Conservation (phyloP, 371 early-diverging fungal genomes). For the Dichotomocladium elegans region DNA sequence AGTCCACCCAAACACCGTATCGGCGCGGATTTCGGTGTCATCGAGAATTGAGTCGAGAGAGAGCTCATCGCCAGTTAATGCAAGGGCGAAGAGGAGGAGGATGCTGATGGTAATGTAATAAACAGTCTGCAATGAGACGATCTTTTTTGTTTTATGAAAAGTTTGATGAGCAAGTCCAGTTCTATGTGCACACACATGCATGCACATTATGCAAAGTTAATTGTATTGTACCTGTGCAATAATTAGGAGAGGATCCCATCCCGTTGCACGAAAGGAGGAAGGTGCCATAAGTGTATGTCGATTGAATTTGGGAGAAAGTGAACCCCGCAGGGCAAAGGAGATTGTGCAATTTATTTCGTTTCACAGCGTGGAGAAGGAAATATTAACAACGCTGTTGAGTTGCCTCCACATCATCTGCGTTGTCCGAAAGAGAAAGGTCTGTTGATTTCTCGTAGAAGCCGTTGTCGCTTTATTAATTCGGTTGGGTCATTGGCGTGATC, state of each 20-base stretch:
- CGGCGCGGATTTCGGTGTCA: slow-evolving; percentile 59
- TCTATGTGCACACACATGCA: not conserved
- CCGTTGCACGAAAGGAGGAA: slow-evolving; percentile 40
- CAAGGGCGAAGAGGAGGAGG: slow-evolving; percentile 49
- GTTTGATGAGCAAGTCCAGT: not conserved
- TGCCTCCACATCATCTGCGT: too few relatives aligned
- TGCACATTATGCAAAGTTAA: not conserved
- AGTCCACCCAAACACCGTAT: slow-evolving; percentile 74
- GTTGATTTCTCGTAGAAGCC: too few relatives aligned
- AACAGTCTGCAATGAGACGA: slow-evolving; percentile 56
- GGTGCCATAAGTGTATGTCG: too few relatives aligned
- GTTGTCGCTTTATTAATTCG: too few relatives aligned
- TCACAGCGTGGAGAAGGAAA: too few relatives aligned
- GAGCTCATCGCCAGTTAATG: slow-evolving; percentile 59
- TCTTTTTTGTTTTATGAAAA: slow-evolving; percentile 21
- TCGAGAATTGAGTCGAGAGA: slow-evolving; percentile 67
- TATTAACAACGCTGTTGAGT: too few relatives aligned
- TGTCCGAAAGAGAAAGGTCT: too few relatives aligned
- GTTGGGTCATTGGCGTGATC: too few relatives aligned
- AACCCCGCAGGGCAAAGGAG: too few relatives aligned
- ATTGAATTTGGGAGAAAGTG: too few relatives aligned
- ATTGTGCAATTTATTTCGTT: too few relatives aligned
- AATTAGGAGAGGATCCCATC: slow-evolving; percentile 48
- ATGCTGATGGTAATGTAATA: slow-evolving; percentile 61
- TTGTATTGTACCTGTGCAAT: slow-evolving; percentile 33